Percentiles rank a stretch among this genome's conserved stretches.
These are phyloP conservation scores for Mucor sp. DNA, from an alignment of 371 early-diverging fungal species.

Conservation along the genomic window DNA sequence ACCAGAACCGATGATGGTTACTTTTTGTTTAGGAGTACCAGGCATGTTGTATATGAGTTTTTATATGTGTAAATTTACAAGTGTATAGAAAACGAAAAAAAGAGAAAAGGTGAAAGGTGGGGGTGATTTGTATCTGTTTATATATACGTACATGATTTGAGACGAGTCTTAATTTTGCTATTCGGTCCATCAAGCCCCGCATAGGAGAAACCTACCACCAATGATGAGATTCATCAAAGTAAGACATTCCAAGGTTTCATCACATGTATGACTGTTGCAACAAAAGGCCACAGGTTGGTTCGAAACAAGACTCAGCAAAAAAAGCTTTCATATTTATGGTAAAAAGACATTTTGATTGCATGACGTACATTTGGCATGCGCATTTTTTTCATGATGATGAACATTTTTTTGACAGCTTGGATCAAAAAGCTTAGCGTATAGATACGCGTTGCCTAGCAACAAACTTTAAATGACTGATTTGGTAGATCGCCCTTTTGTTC, in stretches of 20 bases:
- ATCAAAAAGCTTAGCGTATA: neutral
- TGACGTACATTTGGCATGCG: neutral
- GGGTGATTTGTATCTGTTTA: neutral
- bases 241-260: neutral
- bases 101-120: neutral
- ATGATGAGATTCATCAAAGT: neutral
- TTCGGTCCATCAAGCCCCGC: neutral
- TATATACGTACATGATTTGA: neutral
- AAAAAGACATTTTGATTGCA: neutral
- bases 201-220: neutral
- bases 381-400: neutral
- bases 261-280: neutral
- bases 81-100: neutral
- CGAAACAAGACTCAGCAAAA: neutral
- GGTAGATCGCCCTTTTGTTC: too few species aligned
- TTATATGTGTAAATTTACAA: neutral
- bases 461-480: neutral
- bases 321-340: neutral
- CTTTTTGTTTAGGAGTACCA: conserved; percentile 54
- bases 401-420: neutral
- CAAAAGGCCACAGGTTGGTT: neutral
- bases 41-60: neutral
- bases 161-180: neutral
- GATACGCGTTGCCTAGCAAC: neutral
- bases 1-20: conserved; percentile 92